phyloP scores from a whole-genome alignment of 495 filamentous ascomycete genomes.

The Penicillium diatomitis region DNA sequence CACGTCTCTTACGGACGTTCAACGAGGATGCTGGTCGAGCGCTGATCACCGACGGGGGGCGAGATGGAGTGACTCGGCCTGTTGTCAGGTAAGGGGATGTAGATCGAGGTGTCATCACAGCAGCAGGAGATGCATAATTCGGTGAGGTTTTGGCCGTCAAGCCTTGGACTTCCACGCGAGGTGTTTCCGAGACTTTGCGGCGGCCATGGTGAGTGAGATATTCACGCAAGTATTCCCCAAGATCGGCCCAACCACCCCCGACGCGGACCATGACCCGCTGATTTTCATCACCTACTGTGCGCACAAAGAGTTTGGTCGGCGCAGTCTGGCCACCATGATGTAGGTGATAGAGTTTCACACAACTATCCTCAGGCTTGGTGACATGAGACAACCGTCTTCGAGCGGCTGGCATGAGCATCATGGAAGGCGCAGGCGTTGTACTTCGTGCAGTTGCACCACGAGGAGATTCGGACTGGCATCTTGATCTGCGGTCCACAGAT shows the following conservation, averaged over 20 bases:
- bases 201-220: slow-evolving; percentile 82
- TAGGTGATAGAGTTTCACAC: slow-evolving; percentile 87
- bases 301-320: slow-evolving; percentile 88
- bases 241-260: slow-evolving; percentile 91
- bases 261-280: slow-evolving; percentile 96
- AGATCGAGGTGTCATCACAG: slow-evolving; percentile 13
- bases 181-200: slow-evolving; percentile 33
- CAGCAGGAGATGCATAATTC: slow-evolving; percentile 21
- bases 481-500: slow-evolving; percentile 26
- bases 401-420: slow-evolving; percentile 57
- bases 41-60: slow-evolving; percentile 26
- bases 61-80: slow-evolving; percentile 27
- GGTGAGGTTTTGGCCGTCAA: slow-evolving; percentile 28
- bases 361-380: slow-evolving; percentile 37
- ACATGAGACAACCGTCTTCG: slow-evolving; percentile 27
- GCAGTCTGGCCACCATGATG: slow-evolving; percentile 71
- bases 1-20: slow-evolving; percentile 32
- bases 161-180: slow-evolving; percentile 36
- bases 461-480: slow-evolving; percentile 31
- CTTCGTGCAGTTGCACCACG: slow-evolving; percentile 25
- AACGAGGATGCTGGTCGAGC: slow-evolving; percentile 33
- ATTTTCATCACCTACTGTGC: slow-evolving; percentile 79
- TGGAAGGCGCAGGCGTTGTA: slow-evolving; percentile 54
- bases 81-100: slow-evolving; percentile 10
- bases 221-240: slow-evolving; percentile 89